Evolutionary conservation across 352 stramenopile species (phyloP), one percentile per base, ranked within the genome.

Genomic region (Globisporangium rhizosaccharum): DNA sequence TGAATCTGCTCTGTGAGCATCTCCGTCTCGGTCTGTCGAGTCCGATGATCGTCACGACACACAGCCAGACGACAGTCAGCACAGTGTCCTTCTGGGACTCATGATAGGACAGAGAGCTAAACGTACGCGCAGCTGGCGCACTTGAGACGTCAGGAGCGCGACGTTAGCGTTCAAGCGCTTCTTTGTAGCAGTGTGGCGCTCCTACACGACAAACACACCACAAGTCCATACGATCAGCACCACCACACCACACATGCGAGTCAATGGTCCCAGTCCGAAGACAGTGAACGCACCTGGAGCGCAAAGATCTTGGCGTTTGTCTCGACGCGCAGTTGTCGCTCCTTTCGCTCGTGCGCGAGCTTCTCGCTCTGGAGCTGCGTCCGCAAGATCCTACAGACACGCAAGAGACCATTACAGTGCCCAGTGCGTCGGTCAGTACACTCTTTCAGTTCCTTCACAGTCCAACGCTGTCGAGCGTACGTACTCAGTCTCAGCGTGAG

Each of bases 261-360:
- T 8, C 10, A 10, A 39, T 10, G 5, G 2, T 12, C 2, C 33
- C 7, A 39, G 26, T 36, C 14, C 3, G n/a, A 58, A n/a, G 11
- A 1, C 20, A 48, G 20, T 20, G 12, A 2, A 33, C 37, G 39
- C 36, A 64, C 59, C 51, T 85, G 73, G 20, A 83, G 56, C 25
- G 66, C 63, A 20, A 66, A 53, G n/a, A 87, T 52, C 52, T 81
- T 72, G 39, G 74, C 62, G 12, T 70, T 81, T 5, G 53, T 66
- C 47, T 86, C 74, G 45, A 85, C 66, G 23, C 63, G 68, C 30
- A 85, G 52, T 50, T 87, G 73, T 18, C 72, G 75, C 66, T 88
- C 77, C 10, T 70, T 71, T 15, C 72, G 68, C 12, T 66, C 75
- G 44, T 71, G 56, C 37, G 42, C 62, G 51, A 62, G 63, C 52